Percentiles rank a stretch among this genome's conserved stretches.
Conservation (phyloP, 495 filamentous ascomycete genomes). For the Eremomyces bilateralis region DNA sequence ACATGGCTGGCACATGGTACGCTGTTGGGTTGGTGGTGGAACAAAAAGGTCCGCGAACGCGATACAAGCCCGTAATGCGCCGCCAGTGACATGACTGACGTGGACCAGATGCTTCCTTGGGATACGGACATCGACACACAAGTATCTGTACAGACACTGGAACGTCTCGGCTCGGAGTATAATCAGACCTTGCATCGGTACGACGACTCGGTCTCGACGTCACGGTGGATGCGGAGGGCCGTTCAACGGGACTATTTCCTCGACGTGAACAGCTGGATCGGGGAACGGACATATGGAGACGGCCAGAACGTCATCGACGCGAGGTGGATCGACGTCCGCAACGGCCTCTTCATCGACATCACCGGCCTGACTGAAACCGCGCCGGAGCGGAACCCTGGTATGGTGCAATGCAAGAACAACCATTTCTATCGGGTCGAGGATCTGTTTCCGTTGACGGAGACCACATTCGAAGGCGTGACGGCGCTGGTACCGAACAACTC, state of each 20-base stretch:
- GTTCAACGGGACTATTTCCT: conserved; percentile 38
- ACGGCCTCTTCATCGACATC: conserved; percentile 71
- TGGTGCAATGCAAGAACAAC: conserved; percentile 69
- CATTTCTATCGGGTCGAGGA: conserved; percentile 38
- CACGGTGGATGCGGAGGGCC: too few relatives aligned
- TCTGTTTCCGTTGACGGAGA: conserved; percentile 32
- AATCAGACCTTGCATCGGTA: conserved; percentile 47
- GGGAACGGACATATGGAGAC: conserved; percentile 34
- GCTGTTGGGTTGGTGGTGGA: conserved; percentile 84
- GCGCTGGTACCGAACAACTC: conserved; percentile 42
- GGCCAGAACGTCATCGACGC: conserved; percentile 72
- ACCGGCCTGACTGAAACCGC: conserved; percentile 58
- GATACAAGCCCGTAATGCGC: background rate
- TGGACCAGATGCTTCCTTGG: conserved; percentile 48
- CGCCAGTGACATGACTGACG: background rate
- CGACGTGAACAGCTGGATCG: conserved; percentile 54
- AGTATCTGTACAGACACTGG: conserved; percentile 39
- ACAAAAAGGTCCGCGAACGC: conserved; percentile 31
- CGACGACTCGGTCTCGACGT: conserved; percentile 13
- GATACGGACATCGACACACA: conserved; percentile 80
- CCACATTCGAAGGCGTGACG: conserved; percentile 35
- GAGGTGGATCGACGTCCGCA: conserved; percentile 57
- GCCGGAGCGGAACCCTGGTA: conserved; percentile 29
- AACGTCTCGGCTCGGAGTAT: conserved; percentile 35
- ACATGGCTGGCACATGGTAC: conserved; percentile 84